Evolutionary conservation across 2,329 filamentous ascomycete species (phyloP).

Genomic region (Fusarium sublunatum): DNA sequence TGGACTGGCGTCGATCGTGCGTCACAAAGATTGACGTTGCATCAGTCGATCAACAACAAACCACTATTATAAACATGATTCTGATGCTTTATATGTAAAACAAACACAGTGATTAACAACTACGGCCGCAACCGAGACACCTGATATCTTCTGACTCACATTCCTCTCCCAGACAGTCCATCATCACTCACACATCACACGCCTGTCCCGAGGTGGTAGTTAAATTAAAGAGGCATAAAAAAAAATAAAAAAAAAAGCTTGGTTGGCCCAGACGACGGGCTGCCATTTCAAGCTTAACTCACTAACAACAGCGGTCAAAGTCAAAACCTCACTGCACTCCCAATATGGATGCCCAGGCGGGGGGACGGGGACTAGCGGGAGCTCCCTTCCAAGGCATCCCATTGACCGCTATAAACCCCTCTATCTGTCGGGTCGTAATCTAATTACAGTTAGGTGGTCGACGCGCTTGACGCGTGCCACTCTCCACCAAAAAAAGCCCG

Average conservation of each 20-base stretch:
- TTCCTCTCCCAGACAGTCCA: neutral
- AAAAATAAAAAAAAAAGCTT: conserved; percentile 21
- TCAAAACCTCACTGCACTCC: too few species aligned
- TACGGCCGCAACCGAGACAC: neutral
- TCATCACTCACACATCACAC: neutral
- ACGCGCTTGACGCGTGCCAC: conserved; percentile 16
- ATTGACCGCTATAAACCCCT: conserved; percentile 26
- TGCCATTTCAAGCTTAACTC: neutral
- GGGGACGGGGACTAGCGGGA: conserved; percentile 32
- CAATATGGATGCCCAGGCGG: conserved; percentile 9
- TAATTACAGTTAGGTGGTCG: neutral
- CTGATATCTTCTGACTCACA: neutral
- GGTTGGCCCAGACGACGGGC: conserved; percentile 33
- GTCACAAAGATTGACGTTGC: conserved; percentile 36
- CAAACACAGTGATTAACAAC: neutral
- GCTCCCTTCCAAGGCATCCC: conserved; percentile 30
- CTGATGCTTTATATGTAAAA: neutral
- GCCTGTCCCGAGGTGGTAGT: too few species aligned
- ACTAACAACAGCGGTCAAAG: conserved; percentile 37
- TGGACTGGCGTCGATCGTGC: conserved; percentile 23
- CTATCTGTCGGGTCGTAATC: neutral
- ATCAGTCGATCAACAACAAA: conserved; percentile 30
- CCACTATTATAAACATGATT: neutral
- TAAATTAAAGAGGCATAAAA: too few species aligned
- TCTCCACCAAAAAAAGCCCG: conserved; percentile 12